These are phyloP conservation scores for Pilaira anomala DNA, from an alignment of 192 early-diverging fungal genomes.

Conservation along the genomic window DNA sequence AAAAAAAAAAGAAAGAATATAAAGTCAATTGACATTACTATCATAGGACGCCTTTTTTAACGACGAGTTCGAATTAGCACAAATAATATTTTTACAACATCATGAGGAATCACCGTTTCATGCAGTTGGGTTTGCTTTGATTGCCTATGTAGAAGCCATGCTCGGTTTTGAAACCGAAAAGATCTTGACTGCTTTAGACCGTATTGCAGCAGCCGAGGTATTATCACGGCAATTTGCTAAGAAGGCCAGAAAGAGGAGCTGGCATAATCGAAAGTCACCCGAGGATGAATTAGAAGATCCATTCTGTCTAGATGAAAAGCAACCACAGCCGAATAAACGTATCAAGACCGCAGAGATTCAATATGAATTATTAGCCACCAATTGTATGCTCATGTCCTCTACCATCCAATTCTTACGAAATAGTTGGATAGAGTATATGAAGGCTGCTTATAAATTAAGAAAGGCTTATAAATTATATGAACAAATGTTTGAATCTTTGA, in stretches of 20 bases:
- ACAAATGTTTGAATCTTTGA: slow-evolving; percentile 32
- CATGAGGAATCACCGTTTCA: slow-evolving; percentile 35
- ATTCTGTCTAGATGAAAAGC: not conserved
- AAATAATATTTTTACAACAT: slow-evolving; percentile 28
- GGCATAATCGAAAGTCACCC: not conserved
- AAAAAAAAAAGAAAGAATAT: not conserved
- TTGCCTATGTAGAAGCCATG: slow-evolving; percentile 42
- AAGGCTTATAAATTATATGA: slow-evolving; percentile 39
- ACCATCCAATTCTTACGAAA: slow-evolving; percentile 36
- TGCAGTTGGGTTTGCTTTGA: slow-evolving; percentile 36
- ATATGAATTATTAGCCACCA: slow-evolving; percentile 32
- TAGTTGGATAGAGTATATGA: slow-evolving; percentile 37
- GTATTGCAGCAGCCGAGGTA: slow-evolving; percentile 23
- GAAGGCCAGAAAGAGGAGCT: not conserved
- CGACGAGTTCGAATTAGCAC: slow-evolving; percentile 34
- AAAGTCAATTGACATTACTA: not conserved
- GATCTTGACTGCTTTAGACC: slow-evolving; percentile 28
- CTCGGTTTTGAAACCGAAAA: slow-evolving; percentile 29
- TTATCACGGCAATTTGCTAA: slow-evolving; percentile 19
- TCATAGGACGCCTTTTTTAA: slow-evolving; percentile 36
- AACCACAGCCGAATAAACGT: not conserved
- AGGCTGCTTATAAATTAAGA: slow-evolving; percentile 35
- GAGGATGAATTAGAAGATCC: not conserved
- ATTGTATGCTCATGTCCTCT: slow-evolving; percentile 39
- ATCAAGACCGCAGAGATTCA: slow-evolving; percentile 11